Evolutionary conservation across 148 eudicot species (phyloP).

Genomic region (Heliamphora exappendiculata): DNA sequence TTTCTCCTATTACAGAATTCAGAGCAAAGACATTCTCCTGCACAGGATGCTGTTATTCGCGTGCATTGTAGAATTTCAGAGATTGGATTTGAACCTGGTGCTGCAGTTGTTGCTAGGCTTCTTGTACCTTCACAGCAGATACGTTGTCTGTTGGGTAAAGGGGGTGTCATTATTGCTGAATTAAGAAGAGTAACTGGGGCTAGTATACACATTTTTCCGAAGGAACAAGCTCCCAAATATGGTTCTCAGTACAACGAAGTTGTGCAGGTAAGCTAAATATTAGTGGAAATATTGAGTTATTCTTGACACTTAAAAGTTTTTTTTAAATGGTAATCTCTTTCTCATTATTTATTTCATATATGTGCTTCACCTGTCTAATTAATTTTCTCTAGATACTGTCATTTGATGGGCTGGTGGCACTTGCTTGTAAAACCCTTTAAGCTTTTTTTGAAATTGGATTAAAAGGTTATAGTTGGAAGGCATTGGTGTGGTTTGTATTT

Average conservation of each 20-base stretch:
- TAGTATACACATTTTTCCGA: slow-evolving; percentile 45
- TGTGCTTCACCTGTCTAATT: not conserved
- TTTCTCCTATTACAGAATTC: slow-evolving; percentile 28
- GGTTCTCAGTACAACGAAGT: slow-evolving; percentile 34
- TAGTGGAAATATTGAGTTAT: too few species aligned
- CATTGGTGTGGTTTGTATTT: not conserved
- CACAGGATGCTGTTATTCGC: slow-evolving; percentile 61
- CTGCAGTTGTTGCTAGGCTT: slow-evolving; percentile 48
- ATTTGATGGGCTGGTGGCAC: not conserved
- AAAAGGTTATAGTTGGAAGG: not conserved
- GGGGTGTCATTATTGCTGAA: slow-evolving; percentile 47
- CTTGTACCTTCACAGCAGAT: slow-evolving; percentile 55
- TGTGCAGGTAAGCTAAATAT: slow-evolving; percentile 47
- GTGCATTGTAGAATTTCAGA: slow-evolving; percentile 51
- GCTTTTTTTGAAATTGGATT: not conserved
- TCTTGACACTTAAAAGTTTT: too few species aligned
- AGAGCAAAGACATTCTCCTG: slow-evolving; percentile 47
- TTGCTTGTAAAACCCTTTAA: not conserved
- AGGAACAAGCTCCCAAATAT: slow-evolving; percentile 37
- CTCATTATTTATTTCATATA: not conserved
- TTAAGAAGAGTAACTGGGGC: slow-evolving; percentile 57
- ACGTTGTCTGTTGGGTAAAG: slow-evolving; percentile 57
- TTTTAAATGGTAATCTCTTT: not conserved
- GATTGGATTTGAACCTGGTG: slow-evolving; percentile 51
- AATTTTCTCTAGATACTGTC: not conserved